A percentile compares a stretch with the other conserved stretches of the same genome.
phyloP scores from a whole-genome alignment of 2,329 filamentous ascomycete species.

The Fusarium redolens region DNA sequence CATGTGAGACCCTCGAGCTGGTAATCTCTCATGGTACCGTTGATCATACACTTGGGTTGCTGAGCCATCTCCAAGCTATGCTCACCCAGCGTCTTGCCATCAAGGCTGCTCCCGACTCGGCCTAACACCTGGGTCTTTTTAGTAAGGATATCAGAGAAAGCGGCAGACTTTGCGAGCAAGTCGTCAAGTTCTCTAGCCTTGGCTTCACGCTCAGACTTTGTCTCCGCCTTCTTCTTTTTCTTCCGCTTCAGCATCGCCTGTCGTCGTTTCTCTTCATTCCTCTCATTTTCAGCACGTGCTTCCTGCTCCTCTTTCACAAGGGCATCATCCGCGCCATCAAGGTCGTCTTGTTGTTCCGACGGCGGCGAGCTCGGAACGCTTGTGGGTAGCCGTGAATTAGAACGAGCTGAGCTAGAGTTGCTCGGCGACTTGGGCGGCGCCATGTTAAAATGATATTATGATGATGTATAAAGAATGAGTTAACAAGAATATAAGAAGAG shows the following conservation, averaged over 20 bases:
- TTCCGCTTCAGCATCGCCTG: slow-evolving; percentile 55
- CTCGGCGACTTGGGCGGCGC: slow-evolving; percentile 47
- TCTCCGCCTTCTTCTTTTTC: slow-evolving; percentile 61
- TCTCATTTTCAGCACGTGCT: slow-evolving; percentile 54
- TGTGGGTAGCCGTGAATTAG: slow-evolving; percentile 46
- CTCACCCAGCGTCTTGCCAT: slow-evolving; percentile 69
- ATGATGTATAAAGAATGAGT: not conserved
- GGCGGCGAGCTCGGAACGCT: slow-evolving; percentile 54
- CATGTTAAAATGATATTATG: slow-evolving; percentile 38
- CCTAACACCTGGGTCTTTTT: slow-evolving; percentile 72
- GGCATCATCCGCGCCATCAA: slow-evolving; percentile 43
- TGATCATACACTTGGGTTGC: slow-evolving; percentile 86
- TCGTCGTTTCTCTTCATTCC: slow-evolving; percentile 59
- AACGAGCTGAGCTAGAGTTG: slow-evolving; percentile 45
- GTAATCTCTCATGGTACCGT: slow-evolving; percentile 92
- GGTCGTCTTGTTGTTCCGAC: slow-evolving; percentile 26
- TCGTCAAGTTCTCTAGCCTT: slow-evolving; percentile 71
- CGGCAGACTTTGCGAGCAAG: slow-evolving; percentile 67
- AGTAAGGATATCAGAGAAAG: slow-evolving; percentile 71
- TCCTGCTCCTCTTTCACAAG: slow-evolving; percentile 53
- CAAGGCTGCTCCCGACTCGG: slow-evolving; percentile 69
- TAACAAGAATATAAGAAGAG: not conserved
- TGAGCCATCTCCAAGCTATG: slow-evolving; percentile 81
- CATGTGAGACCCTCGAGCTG: slow-evolving; percentile 95
- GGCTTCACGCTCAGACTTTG: slow-evolving; percentile 64